A percentile compares a stretch with the other conserved stretches of the same genome.
phyloP scores from a whole-genome alignment of 306 rosid species.

The Inga oerstediana region DNA sequence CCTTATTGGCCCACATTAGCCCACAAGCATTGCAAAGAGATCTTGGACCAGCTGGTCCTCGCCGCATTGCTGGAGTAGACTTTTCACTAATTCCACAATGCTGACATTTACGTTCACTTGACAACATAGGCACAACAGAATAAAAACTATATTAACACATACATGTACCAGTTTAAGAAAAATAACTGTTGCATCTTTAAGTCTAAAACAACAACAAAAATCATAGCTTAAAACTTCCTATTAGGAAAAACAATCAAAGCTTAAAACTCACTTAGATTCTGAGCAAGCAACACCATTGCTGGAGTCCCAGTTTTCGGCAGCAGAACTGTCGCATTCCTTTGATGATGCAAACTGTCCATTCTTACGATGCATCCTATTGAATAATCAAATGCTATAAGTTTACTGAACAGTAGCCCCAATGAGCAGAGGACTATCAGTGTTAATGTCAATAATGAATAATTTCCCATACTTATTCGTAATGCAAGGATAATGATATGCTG shows the following conservation, averaged over 20 bases:
- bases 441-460: not conserved
- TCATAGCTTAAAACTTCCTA: slow-evolving; percentile 40
- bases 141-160: slow-evolving; percentile 21
- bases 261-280: slow-evolving; percentile 63
- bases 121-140: slow-evolving; percentile 29
- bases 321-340: slow-evolving; percentile 54
- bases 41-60: slow-evolving; percentile 68
- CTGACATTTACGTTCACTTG: slow-evolving; percentile 56
- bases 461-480: slow-evolving; percentile 9
- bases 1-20: slow-evolving; percentile 55
- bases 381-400: slow-evolving; percentile 35
- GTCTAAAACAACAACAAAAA: slow-evolving; percentile 15
- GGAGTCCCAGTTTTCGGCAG: slow-evolving; percentile 61
- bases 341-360: slow-evolving; percentile 77
- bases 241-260: slow-evolving; percentile 13
- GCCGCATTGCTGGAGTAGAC: slow-evolving; percentile 68
- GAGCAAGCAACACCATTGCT: slow-evolving; percentile 53
- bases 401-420: slow-evolving; percentile 19
- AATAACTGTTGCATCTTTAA: slow-evolving; percentile 1
- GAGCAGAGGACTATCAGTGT: slow-evolving; percentile 11
- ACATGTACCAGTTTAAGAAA: not conserved
- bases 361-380: slow-evolving; percentile 76
- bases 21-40: slow-evolving; percentile 67
- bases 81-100: slow-evolving; percentile 65
- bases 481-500: not conserved